A percentile compares a stretch with the other conserved stretches of the same genome.
Evolutionary conservation across 352 stramenopile species (phyloP).

Genomic region (Blastocystis sp.): DNA sequence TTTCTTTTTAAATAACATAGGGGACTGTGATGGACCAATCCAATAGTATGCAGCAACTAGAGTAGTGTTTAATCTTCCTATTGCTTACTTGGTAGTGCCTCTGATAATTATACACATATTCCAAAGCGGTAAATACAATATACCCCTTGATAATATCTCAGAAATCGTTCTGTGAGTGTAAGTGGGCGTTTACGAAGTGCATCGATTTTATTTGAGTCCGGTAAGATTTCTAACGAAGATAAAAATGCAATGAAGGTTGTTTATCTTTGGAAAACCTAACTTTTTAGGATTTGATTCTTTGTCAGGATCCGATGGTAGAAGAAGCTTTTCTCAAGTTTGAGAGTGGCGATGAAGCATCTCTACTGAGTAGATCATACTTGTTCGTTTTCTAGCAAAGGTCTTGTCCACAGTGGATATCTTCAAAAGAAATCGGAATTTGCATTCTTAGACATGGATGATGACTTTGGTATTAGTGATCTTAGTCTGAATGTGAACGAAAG

Average conservation of each 20-base stretch:
- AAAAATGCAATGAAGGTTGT: conserved; percentile 39
- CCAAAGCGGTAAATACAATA: background rate
- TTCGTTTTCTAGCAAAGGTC: background rate
- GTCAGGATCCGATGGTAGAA: conserved; percentile 51
- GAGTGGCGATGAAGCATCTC: conserved; percentile 2
- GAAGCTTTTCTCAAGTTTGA: conserved; percentile 40
- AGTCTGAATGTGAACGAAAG: background rate
- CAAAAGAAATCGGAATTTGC: conserved; percentile 55
- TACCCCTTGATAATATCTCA: background rate
- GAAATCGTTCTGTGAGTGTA: conserved; percentile 57
- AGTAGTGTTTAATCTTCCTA: background rate
- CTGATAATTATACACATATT: background rate
- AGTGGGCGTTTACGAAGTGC: conserved; percentile 46
- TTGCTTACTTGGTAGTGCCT: background rate
- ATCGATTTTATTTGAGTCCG: conserved; percentile 44
- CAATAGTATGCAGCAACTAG: background rate
- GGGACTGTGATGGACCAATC: background rate
- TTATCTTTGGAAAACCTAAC: background rate
- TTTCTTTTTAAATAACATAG: background rate
- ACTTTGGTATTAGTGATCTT: background rate
- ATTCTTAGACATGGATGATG: conserved; percentile 32
- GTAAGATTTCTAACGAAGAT: conserved; percentile 55
- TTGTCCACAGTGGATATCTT: conserved; percentile 45
- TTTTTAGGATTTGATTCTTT: conserved; percentile 51
- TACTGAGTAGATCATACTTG: background rate